Evolutionary conservation across 2,329 filamentous ascomycete genomes (phyloP).

Genomic region (Venturia effusa): DNA sequence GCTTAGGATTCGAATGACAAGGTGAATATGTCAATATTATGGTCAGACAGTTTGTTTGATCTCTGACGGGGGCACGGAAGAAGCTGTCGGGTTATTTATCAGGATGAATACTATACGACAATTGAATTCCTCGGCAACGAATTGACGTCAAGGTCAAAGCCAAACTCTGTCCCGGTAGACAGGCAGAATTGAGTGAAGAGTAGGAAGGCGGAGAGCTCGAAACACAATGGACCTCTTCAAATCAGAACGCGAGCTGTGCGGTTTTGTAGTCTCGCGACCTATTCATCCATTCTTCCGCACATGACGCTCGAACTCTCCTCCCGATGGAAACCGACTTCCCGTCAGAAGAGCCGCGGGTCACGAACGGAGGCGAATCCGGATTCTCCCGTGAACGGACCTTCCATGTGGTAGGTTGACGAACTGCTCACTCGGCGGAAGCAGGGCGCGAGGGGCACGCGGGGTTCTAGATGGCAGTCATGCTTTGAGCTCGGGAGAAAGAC

Average conservation of each 20-base stretch:
- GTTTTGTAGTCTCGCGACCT: constrained; percentile 2
- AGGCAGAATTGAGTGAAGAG: background rate
- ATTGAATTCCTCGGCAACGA: background rate
- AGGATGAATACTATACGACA: background rate
- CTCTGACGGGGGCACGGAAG: background rate
- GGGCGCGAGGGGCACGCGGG: background rate
- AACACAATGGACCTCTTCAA: background rate
- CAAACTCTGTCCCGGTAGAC: background rate
- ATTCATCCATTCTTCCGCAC: constrained; percentile 1
- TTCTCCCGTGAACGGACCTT: background rate
- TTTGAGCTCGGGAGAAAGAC: background rate
- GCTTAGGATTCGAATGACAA: background rate
- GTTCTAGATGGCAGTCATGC: background rate
- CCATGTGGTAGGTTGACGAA: background rate
- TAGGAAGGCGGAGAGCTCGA: background rate
- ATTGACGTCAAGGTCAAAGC: constrained; percentile 3
- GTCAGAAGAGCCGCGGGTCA: background rate
- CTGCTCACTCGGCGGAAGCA: background rate
- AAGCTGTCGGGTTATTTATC: background rate
- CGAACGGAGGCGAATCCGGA: background rate
- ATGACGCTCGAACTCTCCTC: background rate
- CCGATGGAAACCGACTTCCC: background rate
- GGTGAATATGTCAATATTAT: background rate
- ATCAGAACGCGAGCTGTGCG: background rate
- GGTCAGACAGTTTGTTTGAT: background rate